These are phyloP conservation scores for Colletotrichum chrysophilum DNA, from an alignment of 2,329 filamentous ascomycete genomes.

Conservation along the genomic window DNA sequence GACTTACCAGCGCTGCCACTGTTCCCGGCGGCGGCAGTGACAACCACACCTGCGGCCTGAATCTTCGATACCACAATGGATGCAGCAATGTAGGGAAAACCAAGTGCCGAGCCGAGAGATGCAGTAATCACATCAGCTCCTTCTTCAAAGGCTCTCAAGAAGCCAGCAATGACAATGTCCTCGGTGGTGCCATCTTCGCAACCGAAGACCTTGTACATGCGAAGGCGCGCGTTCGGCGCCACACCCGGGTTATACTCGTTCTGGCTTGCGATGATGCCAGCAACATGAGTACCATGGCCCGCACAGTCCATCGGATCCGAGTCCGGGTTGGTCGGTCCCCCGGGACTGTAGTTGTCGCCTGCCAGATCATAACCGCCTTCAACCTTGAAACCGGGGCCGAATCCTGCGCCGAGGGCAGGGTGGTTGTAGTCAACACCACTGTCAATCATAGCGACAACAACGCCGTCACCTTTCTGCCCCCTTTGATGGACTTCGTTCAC, in stretches of 20 bases:
- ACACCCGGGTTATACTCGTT: constrained; percentile 38
- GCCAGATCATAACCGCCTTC: constrained; percentile 27
- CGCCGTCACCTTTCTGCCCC: not conserved
- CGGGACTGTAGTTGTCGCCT: constrained; percentile 23
- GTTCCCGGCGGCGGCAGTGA: not conserved
- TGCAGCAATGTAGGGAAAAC: not conserved
- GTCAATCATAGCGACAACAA: not conserved
- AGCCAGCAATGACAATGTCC: not conserved
- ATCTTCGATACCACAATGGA: not conserved
- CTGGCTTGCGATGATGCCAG: constrained; percentile 31
- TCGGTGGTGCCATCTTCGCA: constrained; percentile 6
- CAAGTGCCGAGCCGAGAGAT: not conserved
- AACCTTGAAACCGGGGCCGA: constrained; percentile 21
- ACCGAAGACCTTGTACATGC: constrained; percentile 44
- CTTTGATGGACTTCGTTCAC: not conserved
- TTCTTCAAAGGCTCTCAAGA: not conserved
- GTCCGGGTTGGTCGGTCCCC: constrained; percentile 30
- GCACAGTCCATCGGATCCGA: constrained; percentile 29
- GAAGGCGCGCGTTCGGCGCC: constrained; percentile 43
- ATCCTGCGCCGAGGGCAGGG: not conserved
- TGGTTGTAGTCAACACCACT: not conserved
- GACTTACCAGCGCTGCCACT: not conserved
- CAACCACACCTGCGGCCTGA: not conserved
- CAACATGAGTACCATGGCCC: constrained; percentile 33
- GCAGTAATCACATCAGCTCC: not conserved